Conservation (phyloP, 176 grass and related monocot species). For the Elymus sibiricus region DNA sequence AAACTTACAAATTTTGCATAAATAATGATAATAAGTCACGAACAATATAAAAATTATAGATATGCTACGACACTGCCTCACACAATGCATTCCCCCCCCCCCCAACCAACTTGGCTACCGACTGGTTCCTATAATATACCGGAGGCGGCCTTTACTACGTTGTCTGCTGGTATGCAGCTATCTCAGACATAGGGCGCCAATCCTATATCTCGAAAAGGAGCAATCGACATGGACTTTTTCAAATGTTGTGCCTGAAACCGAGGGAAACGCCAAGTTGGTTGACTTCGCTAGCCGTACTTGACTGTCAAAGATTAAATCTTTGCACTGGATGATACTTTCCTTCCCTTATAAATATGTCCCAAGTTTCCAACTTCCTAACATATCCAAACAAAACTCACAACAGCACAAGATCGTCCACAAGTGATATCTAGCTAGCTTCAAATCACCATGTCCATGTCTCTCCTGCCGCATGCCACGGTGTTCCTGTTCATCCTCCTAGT, state of each 20-base stretch:
- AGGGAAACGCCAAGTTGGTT: constrained; percentile 21
- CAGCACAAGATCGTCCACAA: background rate
- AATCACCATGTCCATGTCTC: background rate
- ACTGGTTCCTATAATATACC: background rate
- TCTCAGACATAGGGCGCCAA: background rate
- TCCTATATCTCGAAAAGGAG: background rate
- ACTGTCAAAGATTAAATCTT: constrained; percentile 1
- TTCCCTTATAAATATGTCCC: constrained; percentile 27
- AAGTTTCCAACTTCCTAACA: background rate
- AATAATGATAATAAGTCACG: too few species aligned
- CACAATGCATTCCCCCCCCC: background rate
- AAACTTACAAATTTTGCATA: too few species aligned
- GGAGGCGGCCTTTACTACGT: background rate
- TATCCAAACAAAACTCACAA: background rate
- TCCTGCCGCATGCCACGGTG: background rate
- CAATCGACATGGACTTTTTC: constrained; percentile 10
- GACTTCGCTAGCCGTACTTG: background rate
- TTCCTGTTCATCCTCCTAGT: constrained; percentile 22
- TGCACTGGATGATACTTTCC: background rate
- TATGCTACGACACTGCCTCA: too few species aligned
- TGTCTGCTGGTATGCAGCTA: background rate
- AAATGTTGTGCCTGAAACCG: constrained; percentile 13
- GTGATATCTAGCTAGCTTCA: background rate
- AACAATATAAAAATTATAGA: too few species aligned
- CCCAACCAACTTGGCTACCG: background rate